Base-by-base conservation (phyloP, 2,329 filamentous ascomycete genomes). In the Macrophomina tecta region DNA sequence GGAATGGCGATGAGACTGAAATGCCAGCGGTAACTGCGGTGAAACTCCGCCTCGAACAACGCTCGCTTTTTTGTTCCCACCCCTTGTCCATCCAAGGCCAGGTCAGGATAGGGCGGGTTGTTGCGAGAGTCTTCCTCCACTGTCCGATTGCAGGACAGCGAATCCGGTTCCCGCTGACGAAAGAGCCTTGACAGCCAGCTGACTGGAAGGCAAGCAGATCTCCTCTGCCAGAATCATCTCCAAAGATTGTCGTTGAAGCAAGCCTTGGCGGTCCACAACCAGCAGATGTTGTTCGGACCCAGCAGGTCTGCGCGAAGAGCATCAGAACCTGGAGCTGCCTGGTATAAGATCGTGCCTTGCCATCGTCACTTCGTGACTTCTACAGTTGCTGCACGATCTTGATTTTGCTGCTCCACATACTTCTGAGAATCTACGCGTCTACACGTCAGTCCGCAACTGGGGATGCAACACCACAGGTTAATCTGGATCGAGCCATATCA, bases 181-280 rank as follows among this genome's bases (percentile, higher is more conserved):
- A 30, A 45, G 48, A 46, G 28, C 12, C 40, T 65, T 16, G 16
- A 48, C 16, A 32, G 56, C 56, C 40, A 46, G 40, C 42, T 61
- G 42, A 61, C 42, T 14, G 45, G 45, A 23, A 11, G 46, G 63
- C 63, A 65, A 65, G 49, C 63, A 58, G 16, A 32, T 42, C 42
- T 2, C 36, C 11, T 14, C 5, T 48, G 23, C 63, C 42, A 51
- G 38, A 58, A 14, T 7, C 46, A 32, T 66, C 53, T n/a, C 30
- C 34, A 12, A 42, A 56, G 64, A 66, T 66, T 66, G 64, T n/a
- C 23, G 12, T 32, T 67, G 34, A 40, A 56, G 58, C 65, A 67
- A 62, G 46, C 65, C 64, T 23, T 61, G 55, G 46, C 30, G 53
- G 14, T 36, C 9, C 12, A 45, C 32, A 45, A 38, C 53, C 14